These are phyloP conservation scores for Crataegus laevigata DNA, from an alignment of 306 rosid species.

Conservation along the genomic window DNA sequence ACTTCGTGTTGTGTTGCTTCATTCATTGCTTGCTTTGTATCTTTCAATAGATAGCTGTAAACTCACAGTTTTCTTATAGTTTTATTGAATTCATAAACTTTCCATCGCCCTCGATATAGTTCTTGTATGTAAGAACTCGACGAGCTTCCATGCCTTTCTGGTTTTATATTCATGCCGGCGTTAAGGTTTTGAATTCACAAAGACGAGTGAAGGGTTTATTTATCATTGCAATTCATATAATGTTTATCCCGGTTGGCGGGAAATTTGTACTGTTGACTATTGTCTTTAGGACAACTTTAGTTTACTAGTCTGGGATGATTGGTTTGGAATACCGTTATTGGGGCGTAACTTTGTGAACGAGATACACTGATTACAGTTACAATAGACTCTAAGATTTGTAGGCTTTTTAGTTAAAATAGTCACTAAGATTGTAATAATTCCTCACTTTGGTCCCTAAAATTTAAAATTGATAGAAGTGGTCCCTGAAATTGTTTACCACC, in stretches of 20 bases:
- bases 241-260: background rate
- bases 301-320: background rate
- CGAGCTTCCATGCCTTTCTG: background rate
- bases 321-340: background rate
- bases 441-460: too few species aligned
- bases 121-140: background rate
- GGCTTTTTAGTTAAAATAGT: too few species aligned
- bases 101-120: background rate
- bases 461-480: too few species aligned
- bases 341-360: background rate
- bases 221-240: background rate
- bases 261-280: too few species aligned
- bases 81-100: background rate
- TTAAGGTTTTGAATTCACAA: background rate
- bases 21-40: background rate
- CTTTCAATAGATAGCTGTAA: background rate
- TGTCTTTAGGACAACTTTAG: too few species aligned
- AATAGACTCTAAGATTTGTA: too few species aligned
- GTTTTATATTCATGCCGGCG: background rate
- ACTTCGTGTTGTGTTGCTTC: background rate
- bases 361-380: too few species aligned
- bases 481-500: too few species aligned
- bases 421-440: too few species aligned
- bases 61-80: background rate
- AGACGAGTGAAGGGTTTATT: background rate